These are phyloP conservation scores for Pichia nanzhaoensis DNA, from an alignment of 805 yeast species.

Conservation along the genomic window DNA sequence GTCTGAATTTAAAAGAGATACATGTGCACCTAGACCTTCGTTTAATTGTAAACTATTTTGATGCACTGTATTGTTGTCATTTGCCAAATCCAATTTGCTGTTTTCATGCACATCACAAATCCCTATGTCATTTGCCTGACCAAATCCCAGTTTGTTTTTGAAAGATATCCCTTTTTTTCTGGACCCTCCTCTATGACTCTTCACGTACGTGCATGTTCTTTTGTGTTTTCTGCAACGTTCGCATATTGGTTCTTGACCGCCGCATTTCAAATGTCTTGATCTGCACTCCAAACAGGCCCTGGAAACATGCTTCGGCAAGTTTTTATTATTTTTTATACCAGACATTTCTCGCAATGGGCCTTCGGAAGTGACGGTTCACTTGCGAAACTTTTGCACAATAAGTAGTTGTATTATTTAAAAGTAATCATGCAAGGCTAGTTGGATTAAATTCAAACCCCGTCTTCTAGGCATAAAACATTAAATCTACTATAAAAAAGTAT, in stretches of 20 bases:
- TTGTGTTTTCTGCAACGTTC: slow-evolving; percentile 32
- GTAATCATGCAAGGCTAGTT: not conserved
- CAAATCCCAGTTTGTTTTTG: slow-evolving; percentile 19
- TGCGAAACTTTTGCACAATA: too few species aligned
- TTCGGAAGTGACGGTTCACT: too few species aligned
- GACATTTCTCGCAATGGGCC: not conserved
- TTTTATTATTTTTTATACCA: not conserved
- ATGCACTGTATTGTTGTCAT: not conserved
- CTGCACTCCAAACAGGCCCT: slow-evolving; percentile 49
- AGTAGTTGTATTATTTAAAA: too few species aligned
- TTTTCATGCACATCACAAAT: not conserved
- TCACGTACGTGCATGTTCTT: slow-evolving; percentile 41
- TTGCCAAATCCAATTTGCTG: not conserved
- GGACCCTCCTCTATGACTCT: slow-evolving; percentile 49
- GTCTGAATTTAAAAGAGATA: not conserved
- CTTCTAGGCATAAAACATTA: too few species aligned
- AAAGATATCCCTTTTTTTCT: slow-evolving; percentile 39
- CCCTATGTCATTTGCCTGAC: not conserved
- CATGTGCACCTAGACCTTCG: not conserved
- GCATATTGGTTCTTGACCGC: slow-evolving; percentile 42
- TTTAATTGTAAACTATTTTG: not conserved
- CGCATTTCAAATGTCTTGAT: slow-evolving; percentile 44
- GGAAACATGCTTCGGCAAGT: slow-evolving; percentile 31
- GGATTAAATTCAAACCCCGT: not conserved
- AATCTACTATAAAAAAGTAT: not conserved